Evolutionary conservation across 2,329 filamentous ascomycete genomes (phyloP).

Genomic region (Moelleriella libera): DNA sequence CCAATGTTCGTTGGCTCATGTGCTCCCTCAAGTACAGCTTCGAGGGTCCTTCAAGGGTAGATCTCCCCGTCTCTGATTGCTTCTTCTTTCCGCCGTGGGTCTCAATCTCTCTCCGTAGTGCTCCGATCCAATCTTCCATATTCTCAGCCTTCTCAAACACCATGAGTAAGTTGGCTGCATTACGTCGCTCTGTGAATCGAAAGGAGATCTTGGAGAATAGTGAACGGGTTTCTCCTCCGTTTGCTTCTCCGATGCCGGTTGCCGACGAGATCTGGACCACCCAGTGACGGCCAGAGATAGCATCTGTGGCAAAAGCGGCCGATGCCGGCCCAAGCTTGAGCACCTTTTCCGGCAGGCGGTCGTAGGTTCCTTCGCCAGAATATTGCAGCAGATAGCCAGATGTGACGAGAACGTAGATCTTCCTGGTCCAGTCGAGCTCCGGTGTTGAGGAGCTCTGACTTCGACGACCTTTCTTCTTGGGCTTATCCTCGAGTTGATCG

Average conservation of each 20-base stretch:
- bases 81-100: conserved; percentile 52
- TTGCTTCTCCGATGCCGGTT: conserved; percentile 42
- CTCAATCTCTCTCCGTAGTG: conserved; percentile 57
- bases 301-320: conserved; percentile 66
- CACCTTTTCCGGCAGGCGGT: conserved; percentile 60
- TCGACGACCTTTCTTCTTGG: conserved; percentile 33
- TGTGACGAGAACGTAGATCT: conserved; percentile 58
- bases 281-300: conserved; percentile 68
- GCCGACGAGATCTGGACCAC: conserved; percentile 61
- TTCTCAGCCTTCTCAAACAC: conserved; percentile 59
- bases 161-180: conserved; percentile 52
- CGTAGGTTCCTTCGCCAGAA: conserved; percentile 51
- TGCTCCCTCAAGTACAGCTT: conserved; percentile 19
- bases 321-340: conserved; percentile 60
- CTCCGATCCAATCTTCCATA: conserved; percentile 63
- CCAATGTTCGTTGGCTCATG: conserved; percentile 29
- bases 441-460: conserved; percentile 23
- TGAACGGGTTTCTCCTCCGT: conserved; percentile 39
- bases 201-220: conserved; percentile 52
- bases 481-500: conserved; percentile 5
- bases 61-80: conserved; percentile 43
- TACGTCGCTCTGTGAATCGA: conserved; percentile 35
- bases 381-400: conserved; percentile 67
- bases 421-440: conserved; percentile 53
- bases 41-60: conserved; percentile 25